phyloP scores from a whole-genome alignment of 139 green algal genomes.

The Parachlorella kessleri region DNA sequence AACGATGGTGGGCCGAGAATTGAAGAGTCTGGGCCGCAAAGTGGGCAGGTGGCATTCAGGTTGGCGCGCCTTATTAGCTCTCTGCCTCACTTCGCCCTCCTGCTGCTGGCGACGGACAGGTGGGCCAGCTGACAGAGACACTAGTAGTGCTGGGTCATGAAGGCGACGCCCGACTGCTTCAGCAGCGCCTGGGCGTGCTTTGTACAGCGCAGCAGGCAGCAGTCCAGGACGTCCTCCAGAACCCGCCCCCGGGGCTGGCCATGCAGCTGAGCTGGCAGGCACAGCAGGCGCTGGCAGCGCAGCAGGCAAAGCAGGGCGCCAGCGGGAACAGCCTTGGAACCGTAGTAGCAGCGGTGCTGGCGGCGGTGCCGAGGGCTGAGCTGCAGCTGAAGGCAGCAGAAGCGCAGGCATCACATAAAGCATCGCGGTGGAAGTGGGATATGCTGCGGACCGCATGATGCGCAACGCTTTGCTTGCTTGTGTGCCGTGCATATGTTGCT shows the following conservation, averaged over 20 bases:
- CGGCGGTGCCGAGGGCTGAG: not conserved
- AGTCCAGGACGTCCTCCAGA: slow-evolving; percentile 35
- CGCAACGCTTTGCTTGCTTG: too few relatives aligned
- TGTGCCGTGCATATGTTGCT: too few relatives aligned
- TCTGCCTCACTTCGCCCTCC: too few relatives aligned
- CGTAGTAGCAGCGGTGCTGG: not conserved
- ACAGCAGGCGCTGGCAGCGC: not conserved
- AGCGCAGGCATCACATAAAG: slow-evolving; percentile 16
- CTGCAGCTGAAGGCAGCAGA: slow-evolving; percentile 21
- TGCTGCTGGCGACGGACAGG: too few relatives aligned
- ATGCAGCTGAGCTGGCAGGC: not conserved
- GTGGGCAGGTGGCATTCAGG: too few relatives aligned
- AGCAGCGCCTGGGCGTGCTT: slow-evolving; percentile 58
- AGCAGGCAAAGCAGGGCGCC: not conserved
- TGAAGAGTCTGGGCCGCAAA: too few relatives aligned
- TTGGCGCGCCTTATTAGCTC: too few relatives aligned
- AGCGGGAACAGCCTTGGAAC: not conserved
- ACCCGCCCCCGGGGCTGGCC: slow-evolving; percentile 39
- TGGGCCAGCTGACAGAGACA: slow-evolving; percentile 73
- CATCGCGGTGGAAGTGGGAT: slow-evolving; percentile 70
- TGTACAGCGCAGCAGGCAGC: slow-evolving; percentile 39
- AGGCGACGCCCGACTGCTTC: slow-evolving; percentile 69
- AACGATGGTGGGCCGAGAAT: too few relatives aligned
- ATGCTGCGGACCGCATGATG: slow-evolving; percentile 38
- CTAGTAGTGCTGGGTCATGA: slow-evolving; percentile 79